A percentile compares a stretch with the other conserved stretches of the same genome.
Evolutionary conservation across 768 basidiomycete genomes (phyloP).

Genomic region (Serendipita sp.): DNA sequence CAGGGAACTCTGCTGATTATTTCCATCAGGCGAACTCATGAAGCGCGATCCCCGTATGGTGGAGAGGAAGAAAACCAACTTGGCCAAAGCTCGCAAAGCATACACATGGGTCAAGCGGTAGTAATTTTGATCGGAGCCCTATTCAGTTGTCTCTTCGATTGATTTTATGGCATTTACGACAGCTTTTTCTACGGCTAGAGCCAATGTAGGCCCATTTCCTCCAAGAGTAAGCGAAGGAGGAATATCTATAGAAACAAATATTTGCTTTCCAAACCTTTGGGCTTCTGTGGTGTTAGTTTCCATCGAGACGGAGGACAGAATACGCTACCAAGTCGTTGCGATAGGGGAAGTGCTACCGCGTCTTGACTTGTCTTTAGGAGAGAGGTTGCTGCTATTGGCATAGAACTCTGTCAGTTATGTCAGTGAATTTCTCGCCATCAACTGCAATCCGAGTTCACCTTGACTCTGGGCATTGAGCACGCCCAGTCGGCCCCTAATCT

Average conservation of each 20-base stretch:
- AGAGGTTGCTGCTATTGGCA: conserved; percentile 35
- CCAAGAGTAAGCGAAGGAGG: conserved; percentile 23
- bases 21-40: conserved; percentile 52
- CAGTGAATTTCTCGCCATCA: not conserved
- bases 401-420: conserved; percentile 5
- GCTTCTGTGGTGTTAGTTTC: conserved; percentile 25
- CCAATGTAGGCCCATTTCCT: conserved; percentile 31
- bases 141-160: not conserved
- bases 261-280: conserved; percentile 42
- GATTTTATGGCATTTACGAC: conserved; percentile 31
- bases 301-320: conserved; percentile 9
- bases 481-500: conserved; percentile 61
- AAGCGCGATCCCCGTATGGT: conserved; percentile 94
- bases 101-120: conserved; percentile 96
- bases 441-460: conserved; percentile 16
- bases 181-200: conserved; percentile 44
- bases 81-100: conserved; percentile 84
- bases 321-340: conserved; percentile 52
- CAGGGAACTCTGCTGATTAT: not conserved
- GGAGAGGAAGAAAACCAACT: conserved; percentile 92
- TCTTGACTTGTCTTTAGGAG: conserved; percentile 45
- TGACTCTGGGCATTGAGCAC: conserved; percentile 52
- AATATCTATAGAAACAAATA: conserved; percentile 59
- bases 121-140: conserved; percentile 1
- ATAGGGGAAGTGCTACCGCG: conserved; percentile 56